phyloP scores from a whole-genome alignment of 73 alveolate species.

The Paramecium tetraurelia region DNA sequence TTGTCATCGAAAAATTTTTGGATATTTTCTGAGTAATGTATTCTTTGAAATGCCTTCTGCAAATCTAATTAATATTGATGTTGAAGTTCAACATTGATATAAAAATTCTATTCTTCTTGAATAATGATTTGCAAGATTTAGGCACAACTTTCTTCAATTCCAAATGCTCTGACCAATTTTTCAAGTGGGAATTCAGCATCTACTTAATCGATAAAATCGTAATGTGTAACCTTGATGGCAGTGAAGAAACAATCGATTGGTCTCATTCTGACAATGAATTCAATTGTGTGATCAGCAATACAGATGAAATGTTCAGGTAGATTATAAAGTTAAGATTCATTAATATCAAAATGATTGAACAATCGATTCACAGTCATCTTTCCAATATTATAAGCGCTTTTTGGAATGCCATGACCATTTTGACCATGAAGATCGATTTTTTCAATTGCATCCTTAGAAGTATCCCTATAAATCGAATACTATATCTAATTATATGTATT shows the following conservation, averaged over 20 bases:
- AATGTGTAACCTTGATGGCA: constrained; percentile 17
- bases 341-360: neutral
- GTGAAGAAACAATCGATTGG: constrained; percentile 30
- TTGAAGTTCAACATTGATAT: neutral
- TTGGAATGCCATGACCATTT: neutral
- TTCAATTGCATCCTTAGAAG: neutral
- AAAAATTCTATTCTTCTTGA: neutral
- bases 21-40: constrained; percentile 11
- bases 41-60: neutral
- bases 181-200: constrained; percentile 26
- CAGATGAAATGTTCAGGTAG: neutral
- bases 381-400: neutral
- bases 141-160: constrained; percentile 10
- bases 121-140: neutral
- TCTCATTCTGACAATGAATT: neutral
- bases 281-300: neutral
- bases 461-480: neutral
- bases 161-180: neutral
- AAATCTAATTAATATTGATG: neutral
- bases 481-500: neutral
- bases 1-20: neutral
- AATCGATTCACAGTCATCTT: neutral
- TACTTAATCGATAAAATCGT: neutral
- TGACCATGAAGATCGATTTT: neutral
- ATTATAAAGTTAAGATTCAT: constrained; percentile 1